Evolutionary conservation across 768 basidiomycete species (phyloP), one percentile per base, ranked within the genome.

Genomic region (Lactifluus echinatus): DNA sequence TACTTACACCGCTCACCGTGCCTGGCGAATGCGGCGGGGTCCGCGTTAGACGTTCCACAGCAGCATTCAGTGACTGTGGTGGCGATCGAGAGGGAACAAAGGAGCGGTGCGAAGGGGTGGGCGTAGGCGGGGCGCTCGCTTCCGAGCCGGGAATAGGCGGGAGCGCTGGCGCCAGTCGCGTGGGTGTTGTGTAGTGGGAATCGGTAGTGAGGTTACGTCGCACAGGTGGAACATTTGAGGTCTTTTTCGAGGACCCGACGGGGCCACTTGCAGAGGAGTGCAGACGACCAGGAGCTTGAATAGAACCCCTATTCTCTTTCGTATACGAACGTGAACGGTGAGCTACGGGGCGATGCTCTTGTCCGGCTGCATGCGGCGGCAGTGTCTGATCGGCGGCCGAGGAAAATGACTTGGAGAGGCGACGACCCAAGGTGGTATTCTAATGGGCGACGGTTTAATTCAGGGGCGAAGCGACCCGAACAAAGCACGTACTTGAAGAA

Each of bases 351-450:
- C 23, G 54, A 29, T 54, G 33, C 28, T 57, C 49, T 33, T 53
- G 55, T 34, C 24, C 24, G 4, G 23, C 14, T 48, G 50, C 10
- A 28, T 23, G 54, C 8, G 57, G 11, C 28, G 50, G 28, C 21
- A 46, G 14, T 55, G 66, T 5, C 60, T 62, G 23, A 67, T 60
- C 8, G 62, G 66, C 55, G 71, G 67, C 15, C 4, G 60, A 43
- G 33, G 63, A 19, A 34, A 64, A 54, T 8, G 56, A 44, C 33
- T 65, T 64, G 21, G 87, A 89, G 52, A 89, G 72, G 50, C 87
- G 76, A 33, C 87, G 83, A 44, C 83, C 83, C 5, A 87, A 74
- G 0, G 87, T 79, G 10, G 85, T 87, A 67, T 87, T 85, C 86
- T 88, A 60, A 53, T 21, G 34, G 50, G 34, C 49, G 36, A 47